Conservation (phyloP, 768 basidiomycete genomes). For the Amanita pseudoporphyria region DNA sequence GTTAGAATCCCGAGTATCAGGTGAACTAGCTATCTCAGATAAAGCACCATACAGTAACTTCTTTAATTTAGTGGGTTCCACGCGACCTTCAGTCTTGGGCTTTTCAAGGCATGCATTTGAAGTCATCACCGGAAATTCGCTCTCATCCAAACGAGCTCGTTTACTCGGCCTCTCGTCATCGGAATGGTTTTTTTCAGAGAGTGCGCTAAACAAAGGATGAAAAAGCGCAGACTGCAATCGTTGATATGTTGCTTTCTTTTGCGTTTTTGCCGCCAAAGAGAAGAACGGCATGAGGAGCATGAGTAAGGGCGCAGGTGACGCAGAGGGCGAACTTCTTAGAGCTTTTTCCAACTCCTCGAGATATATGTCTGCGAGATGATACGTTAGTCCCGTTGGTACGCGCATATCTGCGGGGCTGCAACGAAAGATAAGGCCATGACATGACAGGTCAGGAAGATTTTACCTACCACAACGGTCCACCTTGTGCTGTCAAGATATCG, state of each 20-base stretch:
- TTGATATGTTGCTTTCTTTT: slow-evolving; percentile 54
- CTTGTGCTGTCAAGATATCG: slow-evolving; percentile 48
- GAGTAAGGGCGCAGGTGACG: slow-evolving; percentile 34
- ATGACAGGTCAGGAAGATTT: slow-evolving; percentile 12
- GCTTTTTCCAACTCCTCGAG: slow-evolving; percentile 81
- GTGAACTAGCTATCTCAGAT: slow-evolving; percentile 66
- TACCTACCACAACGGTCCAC: slow-evolving; percentile 76
- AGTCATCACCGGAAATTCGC: slow-evolving; percentile 34
- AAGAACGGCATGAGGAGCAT: slow-evolving; percentile 54
- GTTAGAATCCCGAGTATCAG: slow-evolving; percentile 69
- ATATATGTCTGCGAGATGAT: slow-evolving; percentile 86
- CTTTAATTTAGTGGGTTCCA: slow-evolving; percentile 30
- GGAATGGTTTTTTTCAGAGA: slow-evolving; percentile 26
- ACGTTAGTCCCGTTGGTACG: slow-evolving; percentile 70
- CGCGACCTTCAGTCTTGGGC: slow-evolving; percentile 27
- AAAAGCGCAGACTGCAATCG: slow-evolving; percentile 64
- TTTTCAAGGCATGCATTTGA: slow-evolving; percentile 43
- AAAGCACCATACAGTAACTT: slow-evolving; percentile 49
- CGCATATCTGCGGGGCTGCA: slow-evolving; percentile 58
- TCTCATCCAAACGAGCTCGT: slow-evolving; percentile 30
- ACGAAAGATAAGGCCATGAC: slow-evolving; percentile 2
- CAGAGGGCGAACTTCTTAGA: slow-evolving; percentile 30
- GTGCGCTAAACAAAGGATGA: slow-evolving; percentile 53
- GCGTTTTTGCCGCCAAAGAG: slow-evolving; percentile 57
- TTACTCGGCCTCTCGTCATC: slow-evolving; percentile 34